Evolutionary conservation across 179 eudicot genomes (phyloP).

Genomic region (Carnegiea gigantea): DNA sequence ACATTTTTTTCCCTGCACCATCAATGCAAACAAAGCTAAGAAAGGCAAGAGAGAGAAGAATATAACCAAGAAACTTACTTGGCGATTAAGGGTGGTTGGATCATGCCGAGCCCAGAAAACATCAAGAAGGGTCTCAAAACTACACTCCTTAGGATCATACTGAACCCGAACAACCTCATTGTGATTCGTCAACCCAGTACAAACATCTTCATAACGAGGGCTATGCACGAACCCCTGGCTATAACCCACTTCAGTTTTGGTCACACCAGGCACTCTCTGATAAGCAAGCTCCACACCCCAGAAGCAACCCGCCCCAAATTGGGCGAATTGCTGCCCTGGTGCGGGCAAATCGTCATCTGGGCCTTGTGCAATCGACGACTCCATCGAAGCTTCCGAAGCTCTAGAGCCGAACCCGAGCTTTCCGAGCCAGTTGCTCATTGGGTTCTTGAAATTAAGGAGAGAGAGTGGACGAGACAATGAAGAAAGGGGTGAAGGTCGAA

Average conservation of each 20-base stretch:
- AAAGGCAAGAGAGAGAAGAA: background rate
- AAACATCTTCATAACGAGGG: slow-evolving; percentile 66
- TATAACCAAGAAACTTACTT: slow-evolving; percentile 39
- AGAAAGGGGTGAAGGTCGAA: background rate
- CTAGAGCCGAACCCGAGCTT: slow-evolving; percentile 65
- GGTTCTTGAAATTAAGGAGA: slow-evolving; percentile 27
- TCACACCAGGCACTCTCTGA: slow-evolving; percentile 87
- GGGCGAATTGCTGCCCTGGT: slow-evolving; percentile 72
- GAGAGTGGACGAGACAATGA: slow-evolving; percentile 14
- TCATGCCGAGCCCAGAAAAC: slow-evolving; percentile 87
- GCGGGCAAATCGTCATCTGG: slow-evolving; percentile 64
- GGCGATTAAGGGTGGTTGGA: slow-evolving; percentile 92
- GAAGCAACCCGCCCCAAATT: slow-evolving; percentile 94
- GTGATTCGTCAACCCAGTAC: slow-evolving; percentile 73
- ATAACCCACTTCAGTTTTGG: slow-evolving; percentile 82
- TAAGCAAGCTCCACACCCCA: slow-evolving; percentile 91
- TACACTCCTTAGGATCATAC: slow-evolving; percentile 74
- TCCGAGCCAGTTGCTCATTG: slow-evolving; percentile 57
- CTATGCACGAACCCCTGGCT: slow-evolving; percentile 67
- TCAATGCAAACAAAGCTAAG: background rate
- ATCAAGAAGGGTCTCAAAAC: slow-evolving; percentile 49
- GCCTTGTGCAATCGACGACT: slow-evolving; percentile 51
- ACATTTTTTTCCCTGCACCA: background rate
- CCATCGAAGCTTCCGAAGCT: slow-evolving; percentile 38
- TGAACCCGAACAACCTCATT: slow-evolving; percentile 76